Percentiles rank a stretch among this genome's conserved stretches.
Evolutionary conservation across 768 basidiomycete species (phyloP).

Genomic region (Collybia nuda): DNA sequence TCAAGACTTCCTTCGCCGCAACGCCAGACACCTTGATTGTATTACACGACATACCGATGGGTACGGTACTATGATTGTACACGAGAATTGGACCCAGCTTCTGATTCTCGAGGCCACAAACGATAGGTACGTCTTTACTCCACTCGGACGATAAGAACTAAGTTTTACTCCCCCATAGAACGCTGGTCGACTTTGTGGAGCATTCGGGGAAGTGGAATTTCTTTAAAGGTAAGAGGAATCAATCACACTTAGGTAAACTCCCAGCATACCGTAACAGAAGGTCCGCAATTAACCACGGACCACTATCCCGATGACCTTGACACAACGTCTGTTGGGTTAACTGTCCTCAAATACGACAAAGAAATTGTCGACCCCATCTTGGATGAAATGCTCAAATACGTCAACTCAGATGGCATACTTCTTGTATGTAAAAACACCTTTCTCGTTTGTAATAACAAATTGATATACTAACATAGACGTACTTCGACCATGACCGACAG

Average conservation of each 20-base stretch:
- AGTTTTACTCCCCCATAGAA: conserved; percentile 23
- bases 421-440: conserved; percentile 27
- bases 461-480: conserved; percentile 34
- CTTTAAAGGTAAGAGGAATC: conserved; percentile 38
- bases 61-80: conserved; percentile 29
- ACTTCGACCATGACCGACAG: conserved; percentile 51
- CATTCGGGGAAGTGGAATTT: conserved; percentile 52
- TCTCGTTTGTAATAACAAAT: not conserved
- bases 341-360: conserved; percentile 32
- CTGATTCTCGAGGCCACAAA: conserved; percentile 53
- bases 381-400: conserved; percentile 56
- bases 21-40: conserved; percentile 42
- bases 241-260: not conserved
- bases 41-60: conserved; percentile 36
- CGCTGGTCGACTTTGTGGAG: conserved; percentile 42
- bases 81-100: conserved; percentile 60
- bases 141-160: not conserved
- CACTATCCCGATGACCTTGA: conserved; percentile 56
- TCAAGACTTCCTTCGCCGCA: conserved; percentile 32
- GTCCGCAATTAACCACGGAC: conserved; percentile 42
- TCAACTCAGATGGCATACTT: conserved; percentile 50
- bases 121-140: conserved; percentile 31
- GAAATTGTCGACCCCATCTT: conserved; percentile 40
- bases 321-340: conserved; percentile 55
- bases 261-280: conserved; percentile 20